These are phyloP conservation scores for Skeletonema menzelii DNA, from an alignment of 108 stramenopile genomes.

Conservation along the genomic window DNA sequence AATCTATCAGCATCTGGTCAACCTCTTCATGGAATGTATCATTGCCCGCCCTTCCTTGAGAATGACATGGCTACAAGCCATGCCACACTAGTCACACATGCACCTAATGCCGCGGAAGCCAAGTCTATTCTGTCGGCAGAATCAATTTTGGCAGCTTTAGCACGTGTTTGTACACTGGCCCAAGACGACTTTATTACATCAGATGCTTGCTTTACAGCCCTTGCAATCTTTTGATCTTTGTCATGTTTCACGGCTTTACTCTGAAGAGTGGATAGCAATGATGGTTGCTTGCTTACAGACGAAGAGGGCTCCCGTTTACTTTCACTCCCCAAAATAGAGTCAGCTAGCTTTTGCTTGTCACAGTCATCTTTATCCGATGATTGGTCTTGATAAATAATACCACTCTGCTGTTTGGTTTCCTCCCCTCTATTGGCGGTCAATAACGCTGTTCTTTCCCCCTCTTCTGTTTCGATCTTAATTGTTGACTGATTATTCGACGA, in stretches of 20 bases:
- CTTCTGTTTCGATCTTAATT: neutral
- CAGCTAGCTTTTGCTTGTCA: neutral
- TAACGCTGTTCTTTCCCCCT: neutral
- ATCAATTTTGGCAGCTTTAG: neutral
- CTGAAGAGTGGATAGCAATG: neutral
- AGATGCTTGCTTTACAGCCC: neutral
- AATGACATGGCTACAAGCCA: constrained; percentile 11
- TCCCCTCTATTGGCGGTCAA: no score
- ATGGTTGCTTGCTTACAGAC: neutral
- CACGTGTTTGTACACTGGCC: neutral
- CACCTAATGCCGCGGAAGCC: constrained; percentile 21
- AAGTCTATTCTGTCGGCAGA: neutral
- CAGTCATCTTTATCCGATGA: neutral
- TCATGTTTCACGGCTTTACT: neutral
- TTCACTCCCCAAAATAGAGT: neutral
- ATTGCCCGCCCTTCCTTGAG: constrained; percentile 2
- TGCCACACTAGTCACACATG: constrained; percentile 8
- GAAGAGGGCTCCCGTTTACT: neutral
- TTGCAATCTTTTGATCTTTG: neutral
- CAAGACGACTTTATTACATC: neutral
- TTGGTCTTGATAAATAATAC: no score
- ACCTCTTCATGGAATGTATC: no score
- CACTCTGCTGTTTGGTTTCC: no score
- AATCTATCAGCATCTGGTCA: no score
- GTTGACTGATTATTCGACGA: no score